phyloP scores from a whole-genome alignment of 2,329 filamentous ascomycete species.

The Neonectria ditissima region DNA sequence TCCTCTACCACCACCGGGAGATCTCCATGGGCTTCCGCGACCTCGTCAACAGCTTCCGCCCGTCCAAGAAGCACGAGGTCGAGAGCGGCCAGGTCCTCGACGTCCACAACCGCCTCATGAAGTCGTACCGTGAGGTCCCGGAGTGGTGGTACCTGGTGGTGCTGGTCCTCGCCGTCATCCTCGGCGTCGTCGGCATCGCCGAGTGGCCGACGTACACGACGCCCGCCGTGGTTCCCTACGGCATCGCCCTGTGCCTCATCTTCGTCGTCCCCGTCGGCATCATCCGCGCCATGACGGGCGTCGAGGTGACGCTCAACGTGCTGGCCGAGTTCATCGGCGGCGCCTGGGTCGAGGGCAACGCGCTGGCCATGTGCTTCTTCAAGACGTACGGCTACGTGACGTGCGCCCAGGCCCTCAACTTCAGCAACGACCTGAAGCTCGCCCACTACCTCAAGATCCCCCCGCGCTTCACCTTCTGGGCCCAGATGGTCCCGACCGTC shows the following conservation, averaged over 20 bases:
- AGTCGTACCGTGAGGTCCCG: conserved; percentile 58
- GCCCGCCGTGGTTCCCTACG: conserved; percentile 57
- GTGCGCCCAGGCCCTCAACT: conserved; percentile 51
- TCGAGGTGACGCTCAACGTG: conserved; percentile 57
- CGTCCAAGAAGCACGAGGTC: conserved; percentile 40
- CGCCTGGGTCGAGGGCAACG: conserved; percentile 55
- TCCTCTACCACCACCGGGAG: conserved; percentile 55
- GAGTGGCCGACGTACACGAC: conserved; percentile 58
- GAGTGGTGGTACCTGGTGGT: conserved; percentile 60
- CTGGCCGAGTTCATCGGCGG: conserved; percentile 63
- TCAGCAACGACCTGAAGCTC: conserved; percentile 52
- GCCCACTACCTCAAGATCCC: conserved; percentile 61
- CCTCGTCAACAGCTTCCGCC: conserved; percentile 43
- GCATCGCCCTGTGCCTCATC: conserved; percentile 54
- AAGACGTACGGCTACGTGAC: conserved; percentile 56
- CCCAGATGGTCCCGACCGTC: conserved; percentile 51
- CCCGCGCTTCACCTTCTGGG: conserved; percentile 51
- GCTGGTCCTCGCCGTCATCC: conserved; percentile 46
- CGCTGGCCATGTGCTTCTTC: conserved; percentile 61
- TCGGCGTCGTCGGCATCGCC: conserved; percentile 52
- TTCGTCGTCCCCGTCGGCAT: conserved; percentile 60
- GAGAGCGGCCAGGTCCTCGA: conserved; percentile 45
- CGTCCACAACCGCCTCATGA: conserved; percentile 62
- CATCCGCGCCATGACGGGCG: conserved; percentile 57
- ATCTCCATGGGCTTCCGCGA: conserved; percentile 53